Percentiles rank a stretch among this genome's conserved stretches.
phyloP scores from a whole-genome alignment of 73 alveolate species.

The Tetrahymena borealis region DNA sequence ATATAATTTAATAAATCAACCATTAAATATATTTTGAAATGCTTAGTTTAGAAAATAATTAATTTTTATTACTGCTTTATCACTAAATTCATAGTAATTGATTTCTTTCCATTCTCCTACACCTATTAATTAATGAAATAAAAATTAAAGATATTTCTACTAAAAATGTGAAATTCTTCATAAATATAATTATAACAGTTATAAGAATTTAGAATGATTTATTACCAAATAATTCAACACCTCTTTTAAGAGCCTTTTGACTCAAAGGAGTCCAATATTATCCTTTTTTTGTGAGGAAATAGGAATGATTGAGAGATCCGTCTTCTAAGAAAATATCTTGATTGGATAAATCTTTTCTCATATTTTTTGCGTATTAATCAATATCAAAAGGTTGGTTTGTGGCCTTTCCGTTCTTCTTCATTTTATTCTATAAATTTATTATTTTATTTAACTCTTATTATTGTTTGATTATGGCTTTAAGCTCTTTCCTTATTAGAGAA shows the following conservation, averaged over 20 bases:
- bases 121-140: background rate
- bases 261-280: background rate
- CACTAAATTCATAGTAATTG: background rate
- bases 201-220: background rate
- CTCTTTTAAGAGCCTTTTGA: background rate
- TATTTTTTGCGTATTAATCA: background rate
- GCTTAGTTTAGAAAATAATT: background rate
- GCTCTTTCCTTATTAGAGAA: background rate
- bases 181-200: background rate
- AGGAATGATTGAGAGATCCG: background rate
- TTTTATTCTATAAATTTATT: too few species aligned
- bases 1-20: too few species aligned
- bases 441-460: too few species aligned
- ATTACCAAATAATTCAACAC: background rate
- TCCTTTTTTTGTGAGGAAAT: background rate
- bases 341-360: background rate
- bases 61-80: background rate
- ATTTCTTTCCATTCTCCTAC: background rate
- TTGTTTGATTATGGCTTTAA: background rate
- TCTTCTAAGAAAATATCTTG: background rate
- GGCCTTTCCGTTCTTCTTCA: background rate
- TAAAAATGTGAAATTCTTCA: background rate
- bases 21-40: too few species aligned
- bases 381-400: background rate
- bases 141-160: background rate